Percentiles rank a stretch among this genome's conserved stretches.
phyloP scores from a whole-genome alignment of 495 filamentous ascomycete genomes.

The Penicillium steckii region DNA sequence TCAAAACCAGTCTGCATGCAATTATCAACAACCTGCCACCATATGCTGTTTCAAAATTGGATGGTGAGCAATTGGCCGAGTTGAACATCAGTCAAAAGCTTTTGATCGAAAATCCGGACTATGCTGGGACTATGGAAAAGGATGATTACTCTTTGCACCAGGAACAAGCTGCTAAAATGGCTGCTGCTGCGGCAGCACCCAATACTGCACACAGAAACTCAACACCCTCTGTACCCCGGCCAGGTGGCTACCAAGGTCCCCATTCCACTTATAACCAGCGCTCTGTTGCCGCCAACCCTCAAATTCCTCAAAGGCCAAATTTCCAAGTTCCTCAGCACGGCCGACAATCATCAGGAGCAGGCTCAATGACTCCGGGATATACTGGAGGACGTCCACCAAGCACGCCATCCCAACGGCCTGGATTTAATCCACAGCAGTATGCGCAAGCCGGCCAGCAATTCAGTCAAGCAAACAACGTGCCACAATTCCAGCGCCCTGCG shows the following conservation, averaged over 20 bases:
- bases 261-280: constrained; percentile 37
- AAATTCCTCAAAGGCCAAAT: constrained; percentile 28
- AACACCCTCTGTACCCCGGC: constrained; percentile 28
- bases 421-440: constrained; percentile 35
- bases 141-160: constrained; percentile 59
- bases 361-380: constrained; percentile 36
- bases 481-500: constrained; percentile 39
- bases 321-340: constrained; percentile 42
- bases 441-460: constrained; percentile 38
- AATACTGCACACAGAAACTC: constrained; percentile 30
- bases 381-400: constrained; percentile 38
- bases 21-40: constrained; percentile 78
- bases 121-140: constrained; percentile 82
- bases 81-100: constrained; percentile 83
- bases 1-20: constrained; percentile 69
- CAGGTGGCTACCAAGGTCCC: constrained; percentile 30
- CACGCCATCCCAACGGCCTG: constrained; percentile 44
- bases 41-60: constrained; percentile 79
- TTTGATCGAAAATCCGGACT: constrained; percentile 65
- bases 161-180: constrained; percentile 33
- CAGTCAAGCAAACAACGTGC: constrained; percentile 33
- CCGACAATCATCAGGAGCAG: constrained; percentile 38
- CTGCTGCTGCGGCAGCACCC: constrained; percentile 17
- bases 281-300: constrained; percentile 30
- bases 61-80: constrained; percentile 78